These are phyloP conservation scores for Melastoma candidum DNA, from an alignment of 441 rosid species.

Conservation along the genomic window DNA sequence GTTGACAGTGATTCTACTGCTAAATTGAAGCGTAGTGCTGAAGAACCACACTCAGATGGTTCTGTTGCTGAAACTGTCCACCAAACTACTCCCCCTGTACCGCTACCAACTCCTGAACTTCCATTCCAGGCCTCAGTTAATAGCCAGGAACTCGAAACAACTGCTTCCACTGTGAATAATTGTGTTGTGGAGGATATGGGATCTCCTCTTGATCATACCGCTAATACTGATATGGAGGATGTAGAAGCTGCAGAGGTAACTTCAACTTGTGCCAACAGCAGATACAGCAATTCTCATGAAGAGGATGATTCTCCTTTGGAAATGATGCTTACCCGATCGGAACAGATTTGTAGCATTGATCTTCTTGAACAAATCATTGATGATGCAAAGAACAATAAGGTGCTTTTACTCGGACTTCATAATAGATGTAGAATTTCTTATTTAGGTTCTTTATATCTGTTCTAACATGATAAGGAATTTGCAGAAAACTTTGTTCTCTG, in stretches of 20 bases:
- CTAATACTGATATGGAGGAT: conserved; percentile 14
- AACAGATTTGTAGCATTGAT: conserved; percentile 35
- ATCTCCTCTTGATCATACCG: no score
- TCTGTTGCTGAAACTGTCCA: no score
- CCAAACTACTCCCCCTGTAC: no score
- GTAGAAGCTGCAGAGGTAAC: conserved; percentile 14
- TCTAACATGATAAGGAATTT: background rate
- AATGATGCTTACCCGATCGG: conserved; percentile 24
- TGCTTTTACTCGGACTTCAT: conserved; percentile 8
- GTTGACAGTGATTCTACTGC: no score
- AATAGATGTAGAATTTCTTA: background rate
- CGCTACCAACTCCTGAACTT: no score
- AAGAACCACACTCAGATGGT: no score
- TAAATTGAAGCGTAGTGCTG: no score
- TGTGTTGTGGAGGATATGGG: no score
- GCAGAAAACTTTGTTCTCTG: conserved; percentile 69
- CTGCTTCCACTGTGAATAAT: no score
- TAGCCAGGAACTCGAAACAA: no score
- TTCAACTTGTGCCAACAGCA: conserved; percentile 13
- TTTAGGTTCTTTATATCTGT: no score
- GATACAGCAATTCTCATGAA: conserved; percentile 13
- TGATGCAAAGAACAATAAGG: conserved; percentile 84
- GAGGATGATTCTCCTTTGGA: conserved; percentile 21
- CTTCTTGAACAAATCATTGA: conserved; percentile 53
- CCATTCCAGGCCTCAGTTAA: no score